phyloP scores from a whole-genome alignment of 768 basidiomycete genomes.

The Amylocystis lapponica region DNA sequence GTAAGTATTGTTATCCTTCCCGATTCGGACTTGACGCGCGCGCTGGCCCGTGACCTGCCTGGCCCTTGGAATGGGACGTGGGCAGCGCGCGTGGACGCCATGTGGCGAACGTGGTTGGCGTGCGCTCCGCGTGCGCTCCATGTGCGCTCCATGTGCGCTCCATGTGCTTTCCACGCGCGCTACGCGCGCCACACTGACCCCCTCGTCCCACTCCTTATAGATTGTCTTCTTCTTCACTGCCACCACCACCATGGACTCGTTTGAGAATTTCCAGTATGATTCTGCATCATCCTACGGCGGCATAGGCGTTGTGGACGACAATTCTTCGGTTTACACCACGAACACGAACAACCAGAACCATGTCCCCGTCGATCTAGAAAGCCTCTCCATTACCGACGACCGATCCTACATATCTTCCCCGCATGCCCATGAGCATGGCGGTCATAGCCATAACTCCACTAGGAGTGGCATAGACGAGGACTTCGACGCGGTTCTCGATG shows the following conservation, averaged over 20 bases:
- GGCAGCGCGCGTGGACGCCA: no score
- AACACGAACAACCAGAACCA: conserved; percentile 52
- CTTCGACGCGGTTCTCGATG: conserved; percentile 85
- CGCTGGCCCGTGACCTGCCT: no score
- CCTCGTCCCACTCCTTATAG: no score
- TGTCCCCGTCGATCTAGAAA: conserved; percentile 53
- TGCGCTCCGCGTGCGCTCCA: no score
- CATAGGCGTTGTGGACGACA: conserved; percentile 71
- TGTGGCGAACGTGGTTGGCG: no score
- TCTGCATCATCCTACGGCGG: conserved; percentile 77
- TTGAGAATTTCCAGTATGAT: conserved; percentile 84
- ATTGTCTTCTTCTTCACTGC: conserved; percentile 1
- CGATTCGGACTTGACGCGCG: no score
- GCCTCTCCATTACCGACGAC: conserved; percentile 64
- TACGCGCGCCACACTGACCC: no score
- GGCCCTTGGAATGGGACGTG: no score
- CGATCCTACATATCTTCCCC: conserved; percentile 35
- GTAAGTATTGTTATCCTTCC: no score
- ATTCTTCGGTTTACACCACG: conserved; percentile 73
- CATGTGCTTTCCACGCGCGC: no score
- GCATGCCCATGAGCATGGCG: conserved; percentile 34
- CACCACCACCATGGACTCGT: conserved; percentile 58
- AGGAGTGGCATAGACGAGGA: conserved; percentile 57
- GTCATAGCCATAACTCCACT: conserved; percentile 9
- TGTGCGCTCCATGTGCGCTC: no score